These are phyloP conservation scores for Cadophora luteo-olivacea DNA, from an alignment of 2,329 filamentous ascomycete genomes.

Conservation along the genomic window DNA sequence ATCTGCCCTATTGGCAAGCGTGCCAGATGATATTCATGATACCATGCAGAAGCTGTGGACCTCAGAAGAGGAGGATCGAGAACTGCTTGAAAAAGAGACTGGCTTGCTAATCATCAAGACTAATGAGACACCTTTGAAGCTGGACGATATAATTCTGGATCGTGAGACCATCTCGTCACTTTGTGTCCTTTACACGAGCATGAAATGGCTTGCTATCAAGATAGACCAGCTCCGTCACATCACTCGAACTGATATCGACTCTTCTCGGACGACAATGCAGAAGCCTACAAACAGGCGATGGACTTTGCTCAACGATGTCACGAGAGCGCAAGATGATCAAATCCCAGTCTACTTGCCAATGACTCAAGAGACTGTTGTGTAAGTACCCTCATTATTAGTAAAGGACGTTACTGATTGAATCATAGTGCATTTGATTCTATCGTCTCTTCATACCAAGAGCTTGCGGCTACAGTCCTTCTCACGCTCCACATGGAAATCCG, in stretches of 20 bases:
- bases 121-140: slow-evolving; percentile 68
- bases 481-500: slow-evolving; percentile 90
- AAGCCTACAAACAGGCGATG: slow-evolving; percentile 68
- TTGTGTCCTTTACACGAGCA: slow-evolving; percentile 92
- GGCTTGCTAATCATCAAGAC: slow-evolving; percentile 62
- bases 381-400: slow-evolving; percentile 48
- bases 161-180: slow-evolving; percentile 84
- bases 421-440: slow-evolving; percentile 83
- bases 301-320: slow-evolving; percentile 77
- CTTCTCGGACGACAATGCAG: slow-evolving; percentile 52
- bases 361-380: slow-evolving; percentile 83
- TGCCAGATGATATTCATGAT: slow-evolving; percentile 75
- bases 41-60: slow-evolving; percentile 72
- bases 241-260: slow-evolving; percentile 74
- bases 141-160: slow-evolving; percentile 87
- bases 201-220: slow-evolving; percentile 95
- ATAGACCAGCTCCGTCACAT: slow-evolving; percentile 83
- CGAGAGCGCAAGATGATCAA: slow-evolving; percentile 63
- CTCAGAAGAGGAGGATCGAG: slow-evolving; percentile 56
- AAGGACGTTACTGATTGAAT: slow-evolving; percentile 13
- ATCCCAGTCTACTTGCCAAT: slow-evolving; percentile 83
- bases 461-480: slow-evolving; percentile 79
- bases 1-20: slow-evolving; percentile 75
- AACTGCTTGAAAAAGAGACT: slow-evolving; percentile 69
- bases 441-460: slow-evolving; percentile 79